Conservation (phyloP, 495 filamentous ascomycete species). For the Podospora australis region DNA sequence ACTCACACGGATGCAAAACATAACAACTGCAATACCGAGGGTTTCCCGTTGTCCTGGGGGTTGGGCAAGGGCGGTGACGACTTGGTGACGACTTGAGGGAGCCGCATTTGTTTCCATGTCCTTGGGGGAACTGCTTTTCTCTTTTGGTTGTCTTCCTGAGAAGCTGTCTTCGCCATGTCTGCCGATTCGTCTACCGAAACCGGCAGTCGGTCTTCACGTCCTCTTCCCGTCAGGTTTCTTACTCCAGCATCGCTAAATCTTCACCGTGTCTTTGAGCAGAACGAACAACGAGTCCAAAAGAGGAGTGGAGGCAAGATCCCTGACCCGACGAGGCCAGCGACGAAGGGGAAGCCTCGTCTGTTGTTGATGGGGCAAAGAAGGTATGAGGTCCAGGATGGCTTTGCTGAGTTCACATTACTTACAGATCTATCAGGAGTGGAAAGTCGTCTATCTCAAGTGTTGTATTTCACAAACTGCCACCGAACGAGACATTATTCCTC, state of each 20-base stretch:
- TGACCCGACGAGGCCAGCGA: constrained; percentile 34
- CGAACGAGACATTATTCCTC: constrained; percentile 87
- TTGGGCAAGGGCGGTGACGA: constrained; percentile 1
- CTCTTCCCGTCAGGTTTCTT: constrained; percentile 21
- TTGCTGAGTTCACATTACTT: too few relatives aligned
- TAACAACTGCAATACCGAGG: background rate
- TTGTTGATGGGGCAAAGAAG: constrained; percentile 93
- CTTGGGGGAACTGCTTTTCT: background rate
- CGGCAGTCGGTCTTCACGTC: constrained; percentile 15
- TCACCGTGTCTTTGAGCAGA: constrained; percentile 51
- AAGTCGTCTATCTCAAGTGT: constrained; percentile 98
- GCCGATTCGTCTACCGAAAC: constrained; percentile 12
- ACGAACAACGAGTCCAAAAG: constrained; percentile 40
- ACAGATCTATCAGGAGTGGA: constrained; percentile 76
- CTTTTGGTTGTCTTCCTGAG: background rate
- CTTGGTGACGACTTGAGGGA: constrained; percentile 1
- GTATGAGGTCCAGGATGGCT: too few relatives aligned
- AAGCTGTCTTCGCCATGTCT: constrained; percentile 14
- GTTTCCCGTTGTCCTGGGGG: background rate
- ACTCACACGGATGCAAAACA: constrained; percentile 11
- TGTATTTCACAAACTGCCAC: constrained; percentile 94
- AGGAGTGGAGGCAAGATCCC: constrained; percentile 32
- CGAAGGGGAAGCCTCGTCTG: constrained; percentile 70
- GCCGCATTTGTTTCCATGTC: background rate
- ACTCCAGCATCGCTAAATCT: constrained; percentile 50